Evolutionary conservation across 306 rosid genomes (phyloP).

Genomic region (Adenanthera pavonina): DNA sequence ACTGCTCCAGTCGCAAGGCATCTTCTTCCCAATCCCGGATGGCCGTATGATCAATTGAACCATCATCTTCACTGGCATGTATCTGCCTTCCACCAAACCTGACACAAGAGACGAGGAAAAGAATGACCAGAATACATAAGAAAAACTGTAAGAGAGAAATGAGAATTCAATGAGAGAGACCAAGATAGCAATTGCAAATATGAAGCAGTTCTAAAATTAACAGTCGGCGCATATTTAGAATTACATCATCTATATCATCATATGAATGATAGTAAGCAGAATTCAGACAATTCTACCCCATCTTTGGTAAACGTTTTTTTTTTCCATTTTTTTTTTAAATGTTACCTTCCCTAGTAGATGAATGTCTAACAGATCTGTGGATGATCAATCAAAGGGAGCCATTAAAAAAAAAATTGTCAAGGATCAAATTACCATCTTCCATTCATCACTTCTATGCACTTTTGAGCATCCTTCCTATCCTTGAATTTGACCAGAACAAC

Average conservation of each 20-base stretch:
- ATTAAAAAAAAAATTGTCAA: slow-evolving; percentile 13
- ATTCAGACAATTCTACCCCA: slow-evolving; percentile 2
- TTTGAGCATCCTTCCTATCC: slow-evolving; percentile 91
- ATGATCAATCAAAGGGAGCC: slow-evolving; percentile 33
- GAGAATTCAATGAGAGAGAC: neutral
- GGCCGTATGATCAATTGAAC: slow-evolving; percentile 70
- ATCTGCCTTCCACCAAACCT: slow-evolving; percentile 97
- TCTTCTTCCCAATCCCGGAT: slow-evolving; percentile 77
- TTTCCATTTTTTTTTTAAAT: neutral
- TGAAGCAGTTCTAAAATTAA: slow-evolving; percentile 4
- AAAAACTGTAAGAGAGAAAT: neutral
- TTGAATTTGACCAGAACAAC: slow-evolving; percentile 89
- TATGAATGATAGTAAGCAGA: neutral
- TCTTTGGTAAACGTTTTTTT: neutral
- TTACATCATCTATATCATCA: neutral
- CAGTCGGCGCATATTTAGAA: slow-evolving; percentile 3
- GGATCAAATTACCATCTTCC: slow-evolving; percentile 86
- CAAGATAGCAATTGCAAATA: neutral
- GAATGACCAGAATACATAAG: neutral
- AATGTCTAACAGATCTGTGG: neutral
- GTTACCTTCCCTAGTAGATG: neutral
- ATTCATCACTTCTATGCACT: slow-evolving; percentile 88
- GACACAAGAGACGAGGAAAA: slow-evolving; percentile 23
- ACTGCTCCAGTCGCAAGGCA: slow-evolving; percentile 79
- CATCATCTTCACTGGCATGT: slow-evolving; percentile 93